Evolutionary conservation across 345 rosid genomes (phyloP).

Genomic region (Jatropha curcas): DNA sequence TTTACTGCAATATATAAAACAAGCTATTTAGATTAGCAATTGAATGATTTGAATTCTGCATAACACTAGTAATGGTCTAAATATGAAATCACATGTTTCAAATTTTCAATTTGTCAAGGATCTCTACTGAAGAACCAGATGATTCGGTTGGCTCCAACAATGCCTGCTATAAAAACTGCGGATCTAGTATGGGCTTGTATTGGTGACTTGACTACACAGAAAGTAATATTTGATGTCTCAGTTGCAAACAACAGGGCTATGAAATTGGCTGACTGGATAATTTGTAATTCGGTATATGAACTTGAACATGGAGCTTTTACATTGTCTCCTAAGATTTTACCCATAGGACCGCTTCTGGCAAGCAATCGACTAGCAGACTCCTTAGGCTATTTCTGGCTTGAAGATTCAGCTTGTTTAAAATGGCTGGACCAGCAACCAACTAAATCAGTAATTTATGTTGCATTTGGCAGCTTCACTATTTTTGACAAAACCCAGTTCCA

Average conservation of each 20-base stretch:
- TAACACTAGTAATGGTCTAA: neutral
- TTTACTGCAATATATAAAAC: too few species aligned
- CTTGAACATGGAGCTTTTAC: conserved; percentile 13
- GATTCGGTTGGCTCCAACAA: conserved; percentile 5
- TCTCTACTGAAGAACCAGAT: neutral
- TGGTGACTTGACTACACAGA: neutral
- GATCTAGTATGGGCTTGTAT: neutral
- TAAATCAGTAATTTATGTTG: conserved; percentile 4
- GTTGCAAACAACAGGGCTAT: neutral
- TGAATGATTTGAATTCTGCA: neutral
- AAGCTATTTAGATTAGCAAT: too few species aligned
- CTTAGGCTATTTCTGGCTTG: neutral
- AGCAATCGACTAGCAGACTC: conserved; percentile 3
- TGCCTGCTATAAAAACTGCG: neutral
- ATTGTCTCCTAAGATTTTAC: neutral
- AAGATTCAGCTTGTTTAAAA: conserved; percentile 5
- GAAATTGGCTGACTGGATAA: neutral
- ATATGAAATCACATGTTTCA: too few species aligned
- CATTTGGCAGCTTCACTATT: conserved; percentile 11
- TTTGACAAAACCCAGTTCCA: conserved; percentile 2
- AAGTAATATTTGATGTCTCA: neutral
- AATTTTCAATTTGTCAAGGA: neutral
- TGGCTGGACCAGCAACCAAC: conserved; percentile 7
- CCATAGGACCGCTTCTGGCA: conserved; percentile 10
- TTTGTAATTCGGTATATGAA: conserved; percentile 11